These are phyloP conservation scores for Pythium phragmiticola DNA, from an alignment of 352 stramenopile species.

Conservation along the genomic window DNA sequence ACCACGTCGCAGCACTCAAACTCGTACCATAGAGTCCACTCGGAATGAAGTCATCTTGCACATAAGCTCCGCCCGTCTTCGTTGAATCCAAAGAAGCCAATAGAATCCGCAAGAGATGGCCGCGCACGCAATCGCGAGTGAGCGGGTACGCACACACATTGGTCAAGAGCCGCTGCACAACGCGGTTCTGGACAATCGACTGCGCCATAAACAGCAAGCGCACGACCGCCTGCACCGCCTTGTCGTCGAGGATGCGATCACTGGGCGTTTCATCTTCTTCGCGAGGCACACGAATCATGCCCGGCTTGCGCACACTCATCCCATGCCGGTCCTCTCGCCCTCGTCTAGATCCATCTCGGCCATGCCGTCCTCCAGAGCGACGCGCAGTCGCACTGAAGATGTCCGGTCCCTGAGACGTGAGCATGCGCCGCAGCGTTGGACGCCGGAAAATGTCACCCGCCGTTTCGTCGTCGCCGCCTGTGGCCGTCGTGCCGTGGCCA, in stretches of 20 bases:
- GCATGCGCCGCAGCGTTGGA: conserved; percentile 74
- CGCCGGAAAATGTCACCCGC: conserved; percentile 64
- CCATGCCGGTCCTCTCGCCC: conserved; percentile 28
- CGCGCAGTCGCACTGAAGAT: conserved; percentile 30
- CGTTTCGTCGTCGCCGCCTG: conserved; percentile 30
- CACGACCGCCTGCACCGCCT: conserved; percentile 61
- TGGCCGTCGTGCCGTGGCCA: conserved; percentile 16
- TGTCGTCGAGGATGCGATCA: conserved; percentile 71
- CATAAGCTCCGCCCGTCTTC: background rate
- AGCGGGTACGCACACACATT: conserved; percentile 83
- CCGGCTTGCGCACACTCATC: conserved; percentile 30
- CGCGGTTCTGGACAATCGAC: conserved; percentile 79
- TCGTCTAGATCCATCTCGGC: conserved; percentile 40
- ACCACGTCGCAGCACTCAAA: conserved; percentile 11
- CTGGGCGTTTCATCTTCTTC: conserved; percentile 64
- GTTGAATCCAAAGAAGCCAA: conserved; percentile 16
- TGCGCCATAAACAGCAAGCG: conserved; percentile 80
- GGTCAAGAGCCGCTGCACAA: conserved; percentile 71
- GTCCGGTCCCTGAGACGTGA: conserved; percentile 71
- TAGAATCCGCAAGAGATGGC: conserved; percentile 61
- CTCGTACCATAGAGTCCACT: conserved; percentile 52
- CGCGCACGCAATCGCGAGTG: conserved; percentile 58
- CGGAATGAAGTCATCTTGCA: conserved; percentile 55
- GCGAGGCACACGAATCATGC: conserved; percentile 68
- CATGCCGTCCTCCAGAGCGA: conserved; percentile 40